These are phyloP conservation scores for Globisporangium nodosum DNA, from an alignment of 352 stramenopile genomes.

Conservation along the genomic window DNA sequence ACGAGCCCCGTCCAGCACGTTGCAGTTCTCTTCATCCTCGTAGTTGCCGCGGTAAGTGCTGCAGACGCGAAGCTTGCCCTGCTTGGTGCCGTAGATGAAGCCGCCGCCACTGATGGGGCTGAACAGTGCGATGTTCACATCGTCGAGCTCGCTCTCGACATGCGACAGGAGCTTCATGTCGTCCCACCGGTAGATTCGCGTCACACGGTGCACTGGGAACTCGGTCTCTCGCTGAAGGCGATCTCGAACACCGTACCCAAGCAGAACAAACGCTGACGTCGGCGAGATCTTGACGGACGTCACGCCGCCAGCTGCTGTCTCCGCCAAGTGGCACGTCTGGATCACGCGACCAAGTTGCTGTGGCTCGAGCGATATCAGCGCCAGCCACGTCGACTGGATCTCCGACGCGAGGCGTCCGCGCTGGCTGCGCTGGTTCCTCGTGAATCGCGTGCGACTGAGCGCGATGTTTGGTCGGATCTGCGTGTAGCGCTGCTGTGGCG, in stretches of 20 bases:
- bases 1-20: slow-evolving; percentile 61
- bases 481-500: slow-evolving; percentile 58
- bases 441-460: slow-evolving; percentile 71
- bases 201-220: slow-evolving; percentile 81
- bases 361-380: slow-evolving; percentile 75
- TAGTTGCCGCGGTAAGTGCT: slow-evolving; percentile 70
- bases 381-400: slow-evolving; percentile 84
- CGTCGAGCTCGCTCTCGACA: slow-evolving; percentile 89
- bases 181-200: slow-evolving; percentile 85
- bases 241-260: slow-evolving; percentile 83
- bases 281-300: slow-evolving; percentile 89
- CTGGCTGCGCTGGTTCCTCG: slow-evolving; percentile 65
- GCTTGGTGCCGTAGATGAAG: slow-evolving; percentile 98
- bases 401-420: slow-evolving; percentile 67
- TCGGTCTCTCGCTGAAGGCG: slow-evolving; percentile 77
- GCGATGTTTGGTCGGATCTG: slow-evolving; percentile 85
- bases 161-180: slow-evolving; percentile 86
- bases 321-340: slow-evolving; percentile 75
- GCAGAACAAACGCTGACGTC: slow-evolving; percentile 77
- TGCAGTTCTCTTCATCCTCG: slow-evolving; percentile 77
- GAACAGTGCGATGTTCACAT: slow-evolving; percentile 98
- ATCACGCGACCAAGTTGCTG: slow-evolving; percentile 74
- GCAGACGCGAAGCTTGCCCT: slow-evolving; percentile 91
- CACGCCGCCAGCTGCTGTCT: slow-evolving; percentile 76
- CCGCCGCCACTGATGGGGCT: slow-evolving; percentile 94